Base-by-base conservation (phyloP, 768 basidiomycete species). In the Tulasnella sp. region DNA sequence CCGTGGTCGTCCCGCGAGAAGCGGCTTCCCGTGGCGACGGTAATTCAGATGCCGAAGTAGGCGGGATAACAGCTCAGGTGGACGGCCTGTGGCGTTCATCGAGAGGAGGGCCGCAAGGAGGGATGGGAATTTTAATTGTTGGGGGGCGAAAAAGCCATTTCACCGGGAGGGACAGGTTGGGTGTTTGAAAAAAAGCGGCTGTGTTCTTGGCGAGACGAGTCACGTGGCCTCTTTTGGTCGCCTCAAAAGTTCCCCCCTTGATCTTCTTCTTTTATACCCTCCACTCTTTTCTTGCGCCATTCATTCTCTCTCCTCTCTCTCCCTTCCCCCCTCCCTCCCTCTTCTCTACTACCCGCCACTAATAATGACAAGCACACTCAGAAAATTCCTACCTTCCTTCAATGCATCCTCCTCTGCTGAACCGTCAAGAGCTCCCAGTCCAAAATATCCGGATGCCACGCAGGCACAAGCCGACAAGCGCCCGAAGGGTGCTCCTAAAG, bases 401-500 rank as follows among this genome's bases (percentile, higher is more conserved):
- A n/a, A 24, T 12, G n/a, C 21, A 5, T 36, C 62, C 4, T 0
- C 31, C 8, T 68, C 62, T 4, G 62, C 62, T 16, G 62, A 68
- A 10, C 2, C 27, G 2, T 68, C 62, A 19, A 34, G 62, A 14
- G 27, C 62, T 34, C 62, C 62, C 27, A 68, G 62, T 14, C 62
- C 62, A 8, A 24, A 14, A 68, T 34, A 68, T 31, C 34, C 62
- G 16, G 62, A 68, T 68, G 62, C 62, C 62, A 68, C 62, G 62
- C 62, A 68, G 21, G 52, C n/a, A n/a, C n/a, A 7, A 18, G 2
- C 62, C 62, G 34, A 31, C 12, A 68, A 36, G 34, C 62, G 62
- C 31, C 62, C 73, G n/a, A 74, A 74, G 24, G 73, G 73, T 4
- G 73, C 76, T 58, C 56, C 56, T 19, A 46, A 34, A n/a, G 52